These are phyloP conservation scores for Eimeria mitis DNA, from an alignment of 169 alveolate species.

Conservation along the genomic window DNA sequence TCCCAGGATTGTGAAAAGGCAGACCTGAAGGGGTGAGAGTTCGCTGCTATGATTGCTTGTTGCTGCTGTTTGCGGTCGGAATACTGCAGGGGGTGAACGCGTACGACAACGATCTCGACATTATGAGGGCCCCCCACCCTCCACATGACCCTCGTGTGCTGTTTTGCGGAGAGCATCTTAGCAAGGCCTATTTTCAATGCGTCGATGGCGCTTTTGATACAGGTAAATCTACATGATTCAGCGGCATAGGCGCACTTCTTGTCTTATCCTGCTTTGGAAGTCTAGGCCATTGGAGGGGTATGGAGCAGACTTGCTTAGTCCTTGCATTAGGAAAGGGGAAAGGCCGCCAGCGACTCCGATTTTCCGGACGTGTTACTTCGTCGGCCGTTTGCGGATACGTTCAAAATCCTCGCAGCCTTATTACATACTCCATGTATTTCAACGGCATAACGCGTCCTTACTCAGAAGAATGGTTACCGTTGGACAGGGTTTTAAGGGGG, in stretches of 20 bases:
- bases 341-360: neutral
- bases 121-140: conserved; percentile 81
- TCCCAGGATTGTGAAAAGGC: neutral
- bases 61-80: neutral
- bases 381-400: neutral
- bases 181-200: conserved; percentile 83
- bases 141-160: conserved; percentile 77
- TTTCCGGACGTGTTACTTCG: neutral
- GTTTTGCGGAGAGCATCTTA: conserved; percentile 80
- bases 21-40: neutral
- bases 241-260: neutral
- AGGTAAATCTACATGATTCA: conserved; percentile 1
- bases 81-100: conserved; percentile 75
- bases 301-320: neutral
- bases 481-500: neutral
- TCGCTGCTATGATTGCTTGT: neutral
- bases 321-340: neutral
- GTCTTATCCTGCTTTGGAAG: neutral
- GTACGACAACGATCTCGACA: conserved; percentile 80
- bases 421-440: neutral
- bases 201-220: conserved; percentile 82
- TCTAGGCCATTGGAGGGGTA: neutral
- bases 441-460: neutral
- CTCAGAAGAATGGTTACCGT: neutral
- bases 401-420: neutral